Conservation (phyloP, 1,284 basidiomycete genomes). For the Grifola frondosa region DNA sequence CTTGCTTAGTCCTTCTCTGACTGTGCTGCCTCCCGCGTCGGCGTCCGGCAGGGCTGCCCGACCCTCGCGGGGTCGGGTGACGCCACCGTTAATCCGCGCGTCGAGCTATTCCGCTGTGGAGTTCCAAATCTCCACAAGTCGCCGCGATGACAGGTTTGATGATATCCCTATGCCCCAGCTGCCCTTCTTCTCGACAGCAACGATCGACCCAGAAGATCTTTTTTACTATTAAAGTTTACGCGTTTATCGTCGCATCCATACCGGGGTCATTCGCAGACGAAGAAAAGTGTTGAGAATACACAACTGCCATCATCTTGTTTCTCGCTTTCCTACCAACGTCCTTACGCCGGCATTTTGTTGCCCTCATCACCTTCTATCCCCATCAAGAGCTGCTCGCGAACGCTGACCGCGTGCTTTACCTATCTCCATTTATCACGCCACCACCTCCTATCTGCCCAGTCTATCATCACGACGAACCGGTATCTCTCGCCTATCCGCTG, state of each 20-base stretch:
- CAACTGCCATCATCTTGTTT: conserved; percentile 14
- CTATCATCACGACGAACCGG: no score
- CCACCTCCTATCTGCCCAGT: no score
- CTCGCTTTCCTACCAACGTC: no score
- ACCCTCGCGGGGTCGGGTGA: conserved; percentile 10
- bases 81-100: conserved; percentile 14
- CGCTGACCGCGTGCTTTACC: neutral
- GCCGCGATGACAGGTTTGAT: conserved; percentile 20
- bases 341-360: neutral
- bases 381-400: conserved; percentile 9
- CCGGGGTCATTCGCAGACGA: conserved; percentile 6
- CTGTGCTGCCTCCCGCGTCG: conserved; percentile 18
- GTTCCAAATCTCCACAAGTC: conserved; percentile 21
- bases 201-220: conserved; percentile 25
- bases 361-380: conserved; percentile 6
- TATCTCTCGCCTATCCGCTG: neutral
- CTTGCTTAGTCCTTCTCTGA: conserved; percentile 15
- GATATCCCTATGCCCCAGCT: conserved; percentile 21
- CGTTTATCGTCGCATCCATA: no score
- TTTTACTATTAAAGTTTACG: no score
- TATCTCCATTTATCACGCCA: neutral
- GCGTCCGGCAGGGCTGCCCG: conserved; percentile 16
- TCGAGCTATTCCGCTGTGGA: conserved; percentile 30
- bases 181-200: conserved; percentile 26
- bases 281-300: conserved; percentile 18